These are phyloP conservation scores for Pyricularia pennisetigena DNA, from an alignment of 2,329 filamentous ascomycete species.

Conservation along the genomic window DNA sequence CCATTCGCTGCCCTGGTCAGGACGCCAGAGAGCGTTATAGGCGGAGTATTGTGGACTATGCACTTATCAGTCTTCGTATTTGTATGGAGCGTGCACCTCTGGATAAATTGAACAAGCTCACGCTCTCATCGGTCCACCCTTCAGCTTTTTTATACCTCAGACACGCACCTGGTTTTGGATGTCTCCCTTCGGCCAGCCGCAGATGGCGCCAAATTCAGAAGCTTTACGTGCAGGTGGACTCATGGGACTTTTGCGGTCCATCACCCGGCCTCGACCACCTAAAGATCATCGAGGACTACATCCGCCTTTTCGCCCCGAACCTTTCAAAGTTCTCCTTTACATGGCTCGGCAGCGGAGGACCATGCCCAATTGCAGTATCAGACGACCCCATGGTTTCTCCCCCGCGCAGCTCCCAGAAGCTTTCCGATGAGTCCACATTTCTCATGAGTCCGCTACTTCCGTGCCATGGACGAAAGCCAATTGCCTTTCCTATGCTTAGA, in stretches of 20 bases:
- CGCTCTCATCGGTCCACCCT: constrained; percentile 65
- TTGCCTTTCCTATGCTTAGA: constrained; percentile 58
- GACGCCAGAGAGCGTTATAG: constrained; percentile 59
- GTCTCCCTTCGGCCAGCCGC: constrained; percentile 58
- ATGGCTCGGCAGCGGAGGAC: constrained; percentile 65
- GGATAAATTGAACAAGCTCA: constrained; percentile 55
- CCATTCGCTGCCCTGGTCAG: constrained; percentile 67
- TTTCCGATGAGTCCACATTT: constrained; percentile 54
- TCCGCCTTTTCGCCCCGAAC: constrained; percentile 56
- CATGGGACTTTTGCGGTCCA: constrained; percentile 52
- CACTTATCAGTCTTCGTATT: constrained; percentile 77
- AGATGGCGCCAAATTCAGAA: constrained; percentile 72
- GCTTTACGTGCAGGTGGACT: constrained; percentile 62
- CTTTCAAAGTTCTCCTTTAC: constrained; percentile 66
- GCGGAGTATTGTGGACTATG: constrained; percentile 75
- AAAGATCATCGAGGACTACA: constrained; percentile 73
- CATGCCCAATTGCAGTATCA: constrained; percentile 61
- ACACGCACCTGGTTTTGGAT: constrained; percentile 63
- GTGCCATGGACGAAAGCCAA: constrained; percentile 36
- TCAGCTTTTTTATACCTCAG: constrained; percentile 69
- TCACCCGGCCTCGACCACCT: constrained; percentile 60
- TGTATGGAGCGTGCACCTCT: constrained; percentile 67
- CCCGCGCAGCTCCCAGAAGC: constrained; percentile 40
- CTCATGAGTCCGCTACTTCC: constrained; percentile 53
- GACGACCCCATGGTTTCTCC: constrained; percentile 61